A percentile compares a stretch with the other conserved stretches of the same genome.
These are phyloP conservation scores for Cladosporium sphaerospermum DNA, from an alignment of 2,329 filamentous ascomycete species.

Conservation along the genomic window DNA sequence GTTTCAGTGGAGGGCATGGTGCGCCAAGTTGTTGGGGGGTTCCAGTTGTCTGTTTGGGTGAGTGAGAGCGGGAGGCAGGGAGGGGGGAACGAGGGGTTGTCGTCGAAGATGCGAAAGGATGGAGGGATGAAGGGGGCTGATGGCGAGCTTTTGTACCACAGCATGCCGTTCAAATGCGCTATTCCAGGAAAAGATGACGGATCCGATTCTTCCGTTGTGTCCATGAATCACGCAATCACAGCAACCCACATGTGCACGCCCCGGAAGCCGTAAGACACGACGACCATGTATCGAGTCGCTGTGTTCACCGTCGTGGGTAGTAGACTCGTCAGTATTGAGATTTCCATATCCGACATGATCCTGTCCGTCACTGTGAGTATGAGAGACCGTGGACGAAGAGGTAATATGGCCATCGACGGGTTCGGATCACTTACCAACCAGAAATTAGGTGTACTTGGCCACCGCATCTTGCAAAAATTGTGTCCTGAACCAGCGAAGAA, in stretches of 20 bases:
- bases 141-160: too few relatives aligned
- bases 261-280: slow-evolving; percentile 36
- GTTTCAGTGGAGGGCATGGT: too few relatives aligned
- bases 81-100: too few relatives aligned
- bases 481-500: neutral
- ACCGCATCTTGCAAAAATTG: neutral
- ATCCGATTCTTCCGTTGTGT: slow-evolving; percentile 32
- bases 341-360: neutral
- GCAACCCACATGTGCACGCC: slow-evolving; percentile 42
- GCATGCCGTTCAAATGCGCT: too few relatives aligned
- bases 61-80: too few relatives aligned
- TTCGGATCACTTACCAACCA: neutral
- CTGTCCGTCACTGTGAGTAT: neutral
- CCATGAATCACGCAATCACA: slow-evolving; percentile 44
- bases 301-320: neutral
- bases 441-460: neutral
- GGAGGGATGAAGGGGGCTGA: too few relatives aligned
- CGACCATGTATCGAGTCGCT: neutral
- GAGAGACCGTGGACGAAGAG: neutral
- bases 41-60: too few relatives aligned
- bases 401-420: neutral
- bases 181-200: too few relatives aligned
- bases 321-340: neutral
- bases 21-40: too few relatives aligned
- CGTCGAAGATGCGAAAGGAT: too few relatives aligned